Base-by-base conservation (phyloP, 1,284 basidiomycete genomes). In the Rhodotorula sp. region DNA sequence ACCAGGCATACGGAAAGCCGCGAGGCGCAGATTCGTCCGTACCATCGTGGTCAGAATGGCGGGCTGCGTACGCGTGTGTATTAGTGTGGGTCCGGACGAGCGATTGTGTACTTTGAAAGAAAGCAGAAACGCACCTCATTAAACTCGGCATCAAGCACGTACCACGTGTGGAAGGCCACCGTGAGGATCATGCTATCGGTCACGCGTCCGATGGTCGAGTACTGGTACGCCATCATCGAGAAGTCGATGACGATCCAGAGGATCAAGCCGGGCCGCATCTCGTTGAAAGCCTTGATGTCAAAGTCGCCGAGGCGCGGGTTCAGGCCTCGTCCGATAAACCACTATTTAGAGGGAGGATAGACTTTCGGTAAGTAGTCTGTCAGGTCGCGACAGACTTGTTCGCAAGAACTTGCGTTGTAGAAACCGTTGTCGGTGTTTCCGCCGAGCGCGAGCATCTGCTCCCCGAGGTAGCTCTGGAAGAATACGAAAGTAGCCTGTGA, bases 221-320 rank as follows among this genome's bases (percentile, higher is more conserved):
- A 93, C 82, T 99, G 96, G 79, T 91, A 89, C 80, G 94, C 96
- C 6, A 88, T 87, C 86, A 94, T 91, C 81, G 90, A 90, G 75
- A 98, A 88, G 82, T 98, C 89, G 80, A 95, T 85, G 67, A 99
- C 85, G 45, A 88, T 83, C 96, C 95, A 99, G 29, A 97, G 87
- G 75, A 99, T 96, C 66, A 99, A 86, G 20, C 95, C 96, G 0
- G 95, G 96, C 48, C 96, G 88, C 49, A 95, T 87, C 78, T 97
- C 94, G 79, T 83, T 98, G 87, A 99, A 99, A 0, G 90, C 91
- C 82, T 99, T 99, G 86, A 99, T 86, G 80, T 99, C 96, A 71
- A 98, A 91, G 20, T 85, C 87, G 54, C 91, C 90, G 68, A 93
- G 87, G 45, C 84, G 81, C 56, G 96, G 95, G 82, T 99, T 99